phyloP scores from a whole-genome alignment of 192 early-diverging fungal genomes.

The Podila horticola region DNA sequence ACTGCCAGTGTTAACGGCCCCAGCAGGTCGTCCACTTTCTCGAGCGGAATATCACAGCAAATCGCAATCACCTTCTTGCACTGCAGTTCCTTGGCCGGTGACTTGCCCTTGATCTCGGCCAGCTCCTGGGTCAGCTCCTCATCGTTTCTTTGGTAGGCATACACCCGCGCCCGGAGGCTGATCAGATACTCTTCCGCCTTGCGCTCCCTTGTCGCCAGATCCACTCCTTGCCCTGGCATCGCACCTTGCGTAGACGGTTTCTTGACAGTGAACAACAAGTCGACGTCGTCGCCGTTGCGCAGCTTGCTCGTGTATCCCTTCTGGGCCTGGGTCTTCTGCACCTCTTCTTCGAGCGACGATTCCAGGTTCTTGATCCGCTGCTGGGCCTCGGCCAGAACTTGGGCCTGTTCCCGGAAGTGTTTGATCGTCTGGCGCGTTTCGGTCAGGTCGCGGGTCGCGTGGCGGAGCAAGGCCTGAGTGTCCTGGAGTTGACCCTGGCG shows the following conservation, averaged over 20 bases:
- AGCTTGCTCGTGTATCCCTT: slow-evolving; percentile 30
- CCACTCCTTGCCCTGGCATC: background rate
- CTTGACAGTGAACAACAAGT: slow-evolving; percentile 21
- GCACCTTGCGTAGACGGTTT: background rate
- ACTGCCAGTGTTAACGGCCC: slow-evolving; percentile 81
- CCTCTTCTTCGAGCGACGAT: slow-evolving; percentile 61
- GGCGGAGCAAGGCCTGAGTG: slow-evolving; percentile 63
- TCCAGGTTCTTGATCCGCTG: slow-evolving; percentile 71
- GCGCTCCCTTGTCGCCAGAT: slow-evolving; percentile 17
- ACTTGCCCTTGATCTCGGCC: slow-evolving; percentile 58
- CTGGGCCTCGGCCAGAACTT: slow-evolving; percentile 68
- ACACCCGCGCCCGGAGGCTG: slow-evolving; percentile 46
- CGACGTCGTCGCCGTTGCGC: slow-evolving; percentile 30
- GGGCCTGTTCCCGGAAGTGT: slow-evolving; percentile 57
- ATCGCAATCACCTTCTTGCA: slow-evolving; percentile 88
- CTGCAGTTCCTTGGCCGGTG: slow-evolving; percentile 75
- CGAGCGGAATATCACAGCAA: slow-evolving; percentile 83
- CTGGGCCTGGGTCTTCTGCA: slow-evolving; percentile 48
- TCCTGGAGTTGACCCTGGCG: slow-evolving; percentile 67
- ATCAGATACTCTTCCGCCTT: slow-evolving; percentile 43
- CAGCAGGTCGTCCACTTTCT: slow-evolving; percentile 82
- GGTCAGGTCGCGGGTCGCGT: slow-evolving; percentile 64
- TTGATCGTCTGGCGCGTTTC: slow-evolving; percentile 64
- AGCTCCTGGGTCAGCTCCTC: slow-evolving; percentile 68
- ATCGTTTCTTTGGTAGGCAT: slow-evolving; percentile 51